Evolutionary conservation across 768 basidiomycete species (phyloP).

Genomic region (Xerocomellus dryophilus): DNA sequence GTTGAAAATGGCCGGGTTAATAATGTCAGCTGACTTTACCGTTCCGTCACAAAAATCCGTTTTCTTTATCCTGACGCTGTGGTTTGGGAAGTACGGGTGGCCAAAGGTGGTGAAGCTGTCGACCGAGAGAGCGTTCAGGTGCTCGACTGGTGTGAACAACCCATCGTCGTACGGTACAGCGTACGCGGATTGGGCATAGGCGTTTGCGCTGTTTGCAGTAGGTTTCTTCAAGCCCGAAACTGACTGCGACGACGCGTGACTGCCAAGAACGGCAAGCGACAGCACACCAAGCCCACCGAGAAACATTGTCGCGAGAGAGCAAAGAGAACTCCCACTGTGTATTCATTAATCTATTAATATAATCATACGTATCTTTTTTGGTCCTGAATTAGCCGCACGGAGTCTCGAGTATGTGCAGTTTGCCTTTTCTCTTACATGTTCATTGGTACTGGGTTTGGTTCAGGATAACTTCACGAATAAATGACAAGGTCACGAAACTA

Average conservation of each 20-base stretch:
- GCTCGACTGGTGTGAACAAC: constrained; percentile 34
- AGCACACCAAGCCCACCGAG: constrained; percentile 13
- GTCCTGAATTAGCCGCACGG: no score
- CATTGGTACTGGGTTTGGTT: not conserved
- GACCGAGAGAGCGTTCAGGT: constrained; percentile 27
- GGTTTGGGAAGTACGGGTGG: constrained; percentile 44
- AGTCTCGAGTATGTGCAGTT: not conserved
- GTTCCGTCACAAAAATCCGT: constrained; percentile 39
- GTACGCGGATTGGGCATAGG: constrained; percentile 3
- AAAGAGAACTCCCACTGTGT: not conserved
- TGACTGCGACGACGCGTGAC: constrained; percentile 21
- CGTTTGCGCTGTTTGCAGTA: not conserved
- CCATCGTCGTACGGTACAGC: constrained; percentile 26
- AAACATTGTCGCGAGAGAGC: constrained; percentile 4
- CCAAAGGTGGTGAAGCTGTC: constrained; percentile 36
- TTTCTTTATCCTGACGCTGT: constrained; percentile 43
- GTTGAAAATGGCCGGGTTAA: not conserved
- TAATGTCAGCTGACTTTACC: constrained; percentile 31
- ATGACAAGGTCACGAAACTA: not conserved
- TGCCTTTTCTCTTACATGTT: not conserved
- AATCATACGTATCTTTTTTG: no score
- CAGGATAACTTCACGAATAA: no score
- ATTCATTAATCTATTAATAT: no score
- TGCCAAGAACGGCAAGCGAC: constrained; percentile 12
- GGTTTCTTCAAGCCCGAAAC: constrained; percentile 11